A percentile compares a stretch with the other conserved stretches of the same genome.
Conservation (phyloP, 1,139 yeast species). For the Saccharomyces uvarum region DNA sequence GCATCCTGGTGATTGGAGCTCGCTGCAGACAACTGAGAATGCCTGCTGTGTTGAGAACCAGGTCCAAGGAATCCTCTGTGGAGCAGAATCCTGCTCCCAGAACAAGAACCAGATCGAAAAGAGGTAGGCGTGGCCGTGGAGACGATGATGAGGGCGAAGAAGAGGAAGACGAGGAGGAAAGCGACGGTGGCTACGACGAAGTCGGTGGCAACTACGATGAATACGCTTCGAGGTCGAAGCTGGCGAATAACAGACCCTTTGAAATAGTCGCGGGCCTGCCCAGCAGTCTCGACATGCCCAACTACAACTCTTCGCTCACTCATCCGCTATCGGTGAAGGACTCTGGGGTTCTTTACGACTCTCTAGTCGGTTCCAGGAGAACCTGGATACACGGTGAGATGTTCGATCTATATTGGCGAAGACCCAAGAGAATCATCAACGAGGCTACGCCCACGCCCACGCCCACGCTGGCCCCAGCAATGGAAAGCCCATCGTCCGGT, state of each 20-base stretch:
- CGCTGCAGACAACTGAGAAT: not conserved
- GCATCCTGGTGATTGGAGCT: not conserved
- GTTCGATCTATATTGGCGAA: constrained; percentile 76
- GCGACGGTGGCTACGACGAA: not conserved
- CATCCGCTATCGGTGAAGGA: constrained; percentile 67
- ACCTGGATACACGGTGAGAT: constrained; percentile 67
- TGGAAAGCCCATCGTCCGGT: constrained; percentile 35
- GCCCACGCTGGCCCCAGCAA: constrained; percentile 22
- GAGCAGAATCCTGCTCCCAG: not conserved
- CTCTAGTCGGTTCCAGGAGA: constrained; percentile 66
- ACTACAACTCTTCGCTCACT: constrained; percentile 40
- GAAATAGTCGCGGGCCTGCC: constrained; percentile 67
- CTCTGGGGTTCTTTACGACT: constrained; percentile 61
- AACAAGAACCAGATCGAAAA: not conserved
- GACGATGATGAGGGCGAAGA: not conserved
- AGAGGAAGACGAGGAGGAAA: not conserved
- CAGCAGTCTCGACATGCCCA: constrained; percentile 59
- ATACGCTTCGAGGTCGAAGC: not conserved
- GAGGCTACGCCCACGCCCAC: constrained; percentile 7
- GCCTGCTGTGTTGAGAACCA: constrained; percentile 1
- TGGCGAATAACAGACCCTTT: constrained; percentile 19
- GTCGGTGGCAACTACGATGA: not conserved
- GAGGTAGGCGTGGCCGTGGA: not conserved
- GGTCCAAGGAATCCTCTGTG: not conserved
- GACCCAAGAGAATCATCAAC: constrained; percentile 28